A percentile compares a stretch with the other conserved stretches of the same genome.
Conservation (phyloP, 1,284 basidiomycete species). For the Leccinum fallax region DNA sequence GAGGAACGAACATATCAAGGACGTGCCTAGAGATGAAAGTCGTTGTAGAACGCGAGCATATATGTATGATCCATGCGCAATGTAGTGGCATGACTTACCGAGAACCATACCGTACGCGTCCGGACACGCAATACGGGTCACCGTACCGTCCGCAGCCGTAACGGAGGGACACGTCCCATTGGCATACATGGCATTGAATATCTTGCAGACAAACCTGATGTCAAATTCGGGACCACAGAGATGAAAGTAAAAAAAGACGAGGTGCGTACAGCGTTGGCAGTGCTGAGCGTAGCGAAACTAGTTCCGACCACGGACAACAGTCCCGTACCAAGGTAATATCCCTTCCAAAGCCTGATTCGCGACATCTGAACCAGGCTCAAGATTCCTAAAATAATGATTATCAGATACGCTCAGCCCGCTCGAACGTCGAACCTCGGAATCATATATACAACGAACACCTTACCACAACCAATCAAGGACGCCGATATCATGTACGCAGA, state of each 20-base stretch:
- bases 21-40: slow-evolving; percentile 53
- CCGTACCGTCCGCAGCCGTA: slow-evolving; percentile 58
- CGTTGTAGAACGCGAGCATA: no score
- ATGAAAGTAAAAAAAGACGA: background rate
- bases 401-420: background rate
- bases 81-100: slow-evolving; percentile 41
- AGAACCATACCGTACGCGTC: slow-evolving; percentile 81
- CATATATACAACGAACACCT: slow-evolving; percentile 8
- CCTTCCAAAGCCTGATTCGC: slow-evolving; percentile 57
- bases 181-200: slow-evolving; percentile 77
- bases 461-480: slow-evolving; percentile 77
- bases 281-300: slow-evolving; percentile 82
- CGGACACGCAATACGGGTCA: slow-evolving; percentile 67
- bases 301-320: slow-evolving; percentile 86
- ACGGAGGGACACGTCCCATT: slow-evolving; percentile 77
- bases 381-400: slow-evolving; percentile 50
- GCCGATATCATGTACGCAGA: slow-evolving; percentile 84
- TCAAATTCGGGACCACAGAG: slow-evolving; percentile 47
- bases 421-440: background rate
- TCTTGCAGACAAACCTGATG: slow-evolving; percentile 39
- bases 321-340: slow-evolving; percentile 76
- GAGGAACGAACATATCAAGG: slow-evolving; percentile 78
- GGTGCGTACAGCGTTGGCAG: slow-evolving; percentile 62
- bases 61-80: background rate
- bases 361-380: slow-evolving; percentile 79